These are phyloP conservation scores for Pterocarpus santalinus DNA, from an alignment of 306 rosid species.

Conservation along the genomic window DNA sequence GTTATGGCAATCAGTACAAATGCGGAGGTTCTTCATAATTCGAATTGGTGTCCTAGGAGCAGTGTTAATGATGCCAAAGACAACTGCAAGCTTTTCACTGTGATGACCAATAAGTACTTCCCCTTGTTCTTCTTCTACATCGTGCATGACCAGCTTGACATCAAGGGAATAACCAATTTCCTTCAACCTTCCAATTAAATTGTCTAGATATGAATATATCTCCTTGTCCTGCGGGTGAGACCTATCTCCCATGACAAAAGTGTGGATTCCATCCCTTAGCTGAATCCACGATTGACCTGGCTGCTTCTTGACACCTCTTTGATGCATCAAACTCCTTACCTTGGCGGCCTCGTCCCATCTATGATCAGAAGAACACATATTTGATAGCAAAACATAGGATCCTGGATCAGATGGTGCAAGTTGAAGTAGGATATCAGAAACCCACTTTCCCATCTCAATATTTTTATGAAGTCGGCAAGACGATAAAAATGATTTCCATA, in stretches of 20 bases:
- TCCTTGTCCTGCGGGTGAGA: conserved; percentile 59
- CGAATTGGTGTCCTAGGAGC: conserved; percentile 61
- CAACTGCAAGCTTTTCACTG: conserved; percentile 82
- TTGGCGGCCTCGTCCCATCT: conserved; percentile 83
- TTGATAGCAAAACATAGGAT: conserved; percentile 72
- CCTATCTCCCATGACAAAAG: conserved; percentile 69
- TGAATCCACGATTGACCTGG: conserved; percentile 93
- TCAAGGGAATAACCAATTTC: conserved; percentile 74
- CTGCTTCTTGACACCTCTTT: conserved; percentile 73
- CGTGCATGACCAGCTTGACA: conserved; percentile 66
- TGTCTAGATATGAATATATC: conserved; percentile 67
- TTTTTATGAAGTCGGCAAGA: conserved; percentile 79
- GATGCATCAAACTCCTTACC: conserved; percentile 72
- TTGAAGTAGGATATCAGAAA: conserved; percentile 64
- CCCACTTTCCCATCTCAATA: conserved; percentile 78
- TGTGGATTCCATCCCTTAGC: conserved; percentile 70
- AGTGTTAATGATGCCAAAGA: conserved; percentile 65
- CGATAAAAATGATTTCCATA: conserved; percentile 81
- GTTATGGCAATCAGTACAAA: conserved; percentile 77
- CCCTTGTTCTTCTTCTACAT: conserved; percentile 83
- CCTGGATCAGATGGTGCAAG: conserved; percentile 76
- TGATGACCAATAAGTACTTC: conserved; percentile 74
- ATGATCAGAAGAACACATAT: conserved; percentile 65
- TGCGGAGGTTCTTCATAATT: conserved; percentile 77
- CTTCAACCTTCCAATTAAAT: conserved; percentile 71